Conservation (phyloP, 805 yeast genomes). For the Metschnikowia kunwiensis region DNA sequence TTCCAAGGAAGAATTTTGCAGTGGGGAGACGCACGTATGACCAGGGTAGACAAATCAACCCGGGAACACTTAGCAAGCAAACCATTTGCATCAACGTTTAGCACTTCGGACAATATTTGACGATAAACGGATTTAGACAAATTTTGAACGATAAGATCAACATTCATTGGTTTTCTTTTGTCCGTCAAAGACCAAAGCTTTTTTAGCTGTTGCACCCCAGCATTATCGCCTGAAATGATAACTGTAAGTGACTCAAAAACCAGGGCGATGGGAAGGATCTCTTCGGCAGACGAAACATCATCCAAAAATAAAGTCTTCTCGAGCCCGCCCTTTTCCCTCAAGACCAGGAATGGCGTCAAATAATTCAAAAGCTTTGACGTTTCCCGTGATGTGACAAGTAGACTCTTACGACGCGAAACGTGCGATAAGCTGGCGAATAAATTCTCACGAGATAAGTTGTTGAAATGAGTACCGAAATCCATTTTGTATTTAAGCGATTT, state of each 20-base stretch:
- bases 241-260: constrained; percentile 9
- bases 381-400: constrained; percentile 41
- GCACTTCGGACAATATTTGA: constrained; percentile 26
- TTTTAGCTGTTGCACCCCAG: constrained; percentile 8
- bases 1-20: constrained; percentile 49
- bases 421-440: constrained; percentile 22
- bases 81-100: constrained; percentile 14
- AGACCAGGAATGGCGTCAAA: constrained; percentile 51
- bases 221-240: constrained; percentile 5
- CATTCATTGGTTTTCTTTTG: constrained; percentile 14
- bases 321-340: constrained; percentile 51
- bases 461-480: constrained; percentile 14
- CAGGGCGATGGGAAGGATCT: not conserved
- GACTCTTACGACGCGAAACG: constrained; percentile 25
- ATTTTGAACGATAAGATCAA: constrained; percentile 34
- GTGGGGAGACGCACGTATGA: constrained; percentile 30
- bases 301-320: constrained; percentile 15
- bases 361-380: constrained; percentile 50
- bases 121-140: constrained; percentile 32
- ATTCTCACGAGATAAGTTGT: constrained; percentile 19
- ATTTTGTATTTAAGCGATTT: no score
- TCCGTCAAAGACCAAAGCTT: constrained; percentile 9
- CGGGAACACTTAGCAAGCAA: constrained; percentile 17
- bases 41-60: constrained; percentile 6
- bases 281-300: constrained; percentile 7